A percentile compares a stretch with the other conserved stretches of the same genome.
These are phyloP conservation scores for Tympanopsis confertula DNA, from an alignment of 2,329 filamentous ascomycete genomes.

Conservation along the genomic window DNA sequence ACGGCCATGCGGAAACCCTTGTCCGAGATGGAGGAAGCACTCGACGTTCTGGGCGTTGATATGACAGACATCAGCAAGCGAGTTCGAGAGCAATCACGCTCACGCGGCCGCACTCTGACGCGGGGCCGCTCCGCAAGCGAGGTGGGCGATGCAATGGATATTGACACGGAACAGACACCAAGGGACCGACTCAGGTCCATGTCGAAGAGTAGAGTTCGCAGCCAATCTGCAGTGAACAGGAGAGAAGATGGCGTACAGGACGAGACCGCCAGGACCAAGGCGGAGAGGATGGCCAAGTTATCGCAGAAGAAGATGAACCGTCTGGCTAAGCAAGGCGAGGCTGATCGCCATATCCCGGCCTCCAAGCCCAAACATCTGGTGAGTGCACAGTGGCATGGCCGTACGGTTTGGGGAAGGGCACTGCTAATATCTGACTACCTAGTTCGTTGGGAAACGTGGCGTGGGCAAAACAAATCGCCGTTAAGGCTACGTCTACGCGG, in stretches of 20 bases:
- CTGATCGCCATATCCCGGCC: constrained; percentile 76
- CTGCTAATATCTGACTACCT: constrained; percentile 2
- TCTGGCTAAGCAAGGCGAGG: constrained; percentile 93
- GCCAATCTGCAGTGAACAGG: constrained; percentile 47
- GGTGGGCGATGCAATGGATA: constrained; percentile 66
- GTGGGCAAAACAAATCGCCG: constrained; percentile 78
- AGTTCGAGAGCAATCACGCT: constrained; percentile 51
- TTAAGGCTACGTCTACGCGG: too few relatives aligned
- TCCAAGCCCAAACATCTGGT: constrained; percentile 84
- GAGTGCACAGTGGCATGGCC: constrained; percentile 26
- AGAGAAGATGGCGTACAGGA: constrained; percentile 67
- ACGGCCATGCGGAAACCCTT: constrained; percentile 70
- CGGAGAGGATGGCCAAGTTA: constrained; percentile 77
- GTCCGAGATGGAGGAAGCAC: constrained; percentile 73
- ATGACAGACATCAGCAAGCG: constrained; percentile 63
- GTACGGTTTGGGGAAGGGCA: background rate
- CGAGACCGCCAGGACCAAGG: constrained; percentile 58
- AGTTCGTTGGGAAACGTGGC: constrained; percentile 83
- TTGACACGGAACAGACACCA: constrained; percentile 40
- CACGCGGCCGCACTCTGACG: constrained; percentile 60
- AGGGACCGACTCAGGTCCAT: constrained; percentile 64
- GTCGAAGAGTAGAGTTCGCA: constrained; percentile 48
- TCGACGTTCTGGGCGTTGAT: constrained; percentile 79
- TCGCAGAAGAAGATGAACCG: constrained; percentile 97
- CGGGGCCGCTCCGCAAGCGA: constrained; percentile 51